Conservation (phyloP, 225 moss, liverwort and hornwort genomes). For the Straminergon stramineum region DNA sequence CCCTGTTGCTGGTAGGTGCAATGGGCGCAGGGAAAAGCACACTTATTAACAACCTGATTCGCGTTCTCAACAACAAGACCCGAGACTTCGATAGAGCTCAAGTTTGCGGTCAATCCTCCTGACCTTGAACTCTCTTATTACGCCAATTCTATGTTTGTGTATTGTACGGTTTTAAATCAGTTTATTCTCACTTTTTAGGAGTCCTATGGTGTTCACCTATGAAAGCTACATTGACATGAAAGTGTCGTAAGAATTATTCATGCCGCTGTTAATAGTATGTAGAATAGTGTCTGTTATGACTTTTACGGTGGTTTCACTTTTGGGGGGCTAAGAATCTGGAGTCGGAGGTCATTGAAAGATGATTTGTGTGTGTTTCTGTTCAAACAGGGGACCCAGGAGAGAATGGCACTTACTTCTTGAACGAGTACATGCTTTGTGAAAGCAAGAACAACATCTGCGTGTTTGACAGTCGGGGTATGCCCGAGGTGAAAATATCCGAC, state of each 20-base stretch:
- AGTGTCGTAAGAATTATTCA: background rate
- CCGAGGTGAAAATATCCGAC: conserved; percentile 43
- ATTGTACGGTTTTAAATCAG: background rate
- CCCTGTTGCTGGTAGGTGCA: conserved; percentile 56
- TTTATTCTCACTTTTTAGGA: background rate
- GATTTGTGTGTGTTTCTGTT: background rate
- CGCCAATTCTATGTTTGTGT: background rate
- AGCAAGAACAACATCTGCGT: conserved; percentile 39
- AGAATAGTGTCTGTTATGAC: background rate
- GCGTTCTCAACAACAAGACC: conserved; percentile 44
- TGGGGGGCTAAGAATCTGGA: background rate
- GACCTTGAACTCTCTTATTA: background rate
- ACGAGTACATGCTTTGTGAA: conserved; percentile 51
- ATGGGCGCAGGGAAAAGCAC: conserved; percentile 76
- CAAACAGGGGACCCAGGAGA: conserved; percentile 49
- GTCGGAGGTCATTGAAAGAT: background rate
- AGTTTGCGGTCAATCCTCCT: conserved; percentile 33
- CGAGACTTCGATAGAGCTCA: conserved; percentile 54
- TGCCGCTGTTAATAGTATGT: background rate
- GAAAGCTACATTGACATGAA: background rate
- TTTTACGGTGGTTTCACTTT: background rate
- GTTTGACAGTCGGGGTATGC: conserved; percentile 67
- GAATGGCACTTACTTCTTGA: conserved; percentile 65
- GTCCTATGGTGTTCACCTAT: background rate
- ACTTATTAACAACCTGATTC: conserved; percentile 59